Percentiles rank a stretch among this genome's conserved stretches.
Evolutionary conservation across 208 protist genomes (phyloP).

Genomic region (Tetramitus jugosus): DNA sequence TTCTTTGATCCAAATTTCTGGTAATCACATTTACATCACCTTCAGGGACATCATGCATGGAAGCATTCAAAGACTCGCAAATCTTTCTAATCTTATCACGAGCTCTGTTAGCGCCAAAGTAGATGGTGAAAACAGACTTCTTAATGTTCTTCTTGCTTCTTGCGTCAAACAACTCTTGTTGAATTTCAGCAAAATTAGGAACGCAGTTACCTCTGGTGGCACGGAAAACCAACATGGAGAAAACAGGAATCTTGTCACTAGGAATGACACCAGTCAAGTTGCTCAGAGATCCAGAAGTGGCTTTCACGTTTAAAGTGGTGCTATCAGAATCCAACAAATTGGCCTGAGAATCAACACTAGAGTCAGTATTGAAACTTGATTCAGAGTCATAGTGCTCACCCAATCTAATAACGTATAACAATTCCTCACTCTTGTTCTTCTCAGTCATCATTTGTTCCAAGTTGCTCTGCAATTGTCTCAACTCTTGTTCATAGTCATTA

Average conservation of each 20-base stretch:
- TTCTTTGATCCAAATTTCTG: background rate
- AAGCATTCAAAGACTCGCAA: constrained; percentile 85
- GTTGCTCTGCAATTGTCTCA: constrained; percentile 71
- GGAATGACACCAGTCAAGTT: no score
- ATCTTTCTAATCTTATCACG: constrained; percentile 83
- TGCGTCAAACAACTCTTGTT: constrained; percentile 72
- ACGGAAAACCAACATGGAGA: constrained; percentile 86
- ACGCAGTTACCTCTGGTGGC: constrained; percentile 92
- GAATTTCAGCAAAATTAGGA: constrained; percentile 69
- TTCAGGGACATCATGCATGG: constrained; percentile 84
- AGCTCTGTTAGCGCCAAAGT: constrained; percentile 82
- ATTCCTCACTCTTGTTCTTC: no score
- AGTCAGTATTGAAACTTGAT: no score
- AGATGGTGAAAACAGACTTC: constrained; percentile 92
- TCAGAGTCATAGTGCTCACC: no score
- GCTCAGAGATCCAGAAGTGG: no score
- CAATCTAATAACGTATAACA: no score
- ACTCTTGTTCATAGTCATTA: constrained; percentile 59
- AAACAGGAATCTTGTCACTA: no score
- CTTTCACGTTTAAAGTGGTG: no score
- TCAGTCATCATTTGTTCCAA: no score
- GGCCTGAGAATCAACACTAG: no score
- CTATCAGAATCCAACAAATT: no score
- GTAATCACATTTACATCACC: constrained; percentile 29
- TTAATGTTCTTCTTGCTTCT: constrained; percentile 51